phyloP scores from a whole-genome alignment of 2,329 filamentous ascomycete genomes.

The Penicillium paneum region DNA sequence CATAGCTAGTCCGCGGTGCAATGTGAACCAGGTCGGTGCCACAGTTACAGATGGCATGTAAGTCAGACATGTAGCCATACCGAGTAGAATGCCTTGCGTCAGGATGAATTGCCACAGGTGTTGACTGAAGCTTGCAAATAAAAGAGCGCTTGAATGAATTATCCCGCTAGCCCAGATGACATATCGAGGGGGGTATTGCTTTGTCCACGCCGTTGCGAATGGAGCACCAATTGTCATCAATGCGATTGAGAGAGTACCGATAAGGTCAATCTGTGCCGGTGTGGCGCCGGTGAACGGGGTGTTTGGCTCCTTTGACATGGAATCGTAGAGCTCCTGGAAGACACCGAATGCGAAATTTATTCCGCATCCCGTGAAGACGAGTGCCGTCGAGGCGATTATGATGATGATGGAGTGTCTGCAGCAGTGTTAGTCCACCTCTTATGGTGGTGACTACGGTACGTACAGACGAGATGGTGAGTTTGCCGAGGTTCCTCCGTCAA shows the following conservation, averaged over 20 bases:
- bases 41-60: constrained; percentile 40
- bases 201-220: constrained; percentile 35
- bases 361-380: constrained; percentile 37
- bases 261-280: constrained; percentile 39
- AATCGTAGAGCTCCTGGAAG: constrained; percentile 41
- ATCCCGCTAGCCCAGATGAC: constrained; percentile 31
- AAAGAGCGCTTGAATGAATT: constrained; percentile 26
- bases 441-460: neutral
- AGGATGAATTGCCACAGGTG: constrained; percentile 32
- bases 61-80: constrained; percentile 37
- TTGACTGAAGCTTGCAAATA: constrained; percentile 35
- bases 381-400: constrained; percentile 14
- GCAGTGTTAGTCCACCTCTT: neutral
- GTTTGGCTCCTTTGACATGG: constrained; percentile 25
- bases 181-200: constrained; percentile 31
- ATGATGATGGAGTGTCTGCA: constrained; percentile 11
- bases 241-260: constrained; percentile 37
- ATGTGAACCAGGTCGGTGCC: constrained; percentile 39
- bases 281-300: constrained; percentile 38
- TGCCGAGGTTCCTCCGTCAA: neutral
- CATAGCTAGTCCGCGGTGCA: constrained; percentile 38
- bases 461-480: neutral
- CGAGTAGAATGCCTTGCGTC: constrained; percentile 38
- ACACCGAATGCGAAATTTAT: constrained; percentile 43
- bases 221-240: constrained; percentile 39